Base-by-base conservation (phyloP, 2,329 filamentous ascomycete genomes). In the Sclerotiophoma versabilis region DNA sequence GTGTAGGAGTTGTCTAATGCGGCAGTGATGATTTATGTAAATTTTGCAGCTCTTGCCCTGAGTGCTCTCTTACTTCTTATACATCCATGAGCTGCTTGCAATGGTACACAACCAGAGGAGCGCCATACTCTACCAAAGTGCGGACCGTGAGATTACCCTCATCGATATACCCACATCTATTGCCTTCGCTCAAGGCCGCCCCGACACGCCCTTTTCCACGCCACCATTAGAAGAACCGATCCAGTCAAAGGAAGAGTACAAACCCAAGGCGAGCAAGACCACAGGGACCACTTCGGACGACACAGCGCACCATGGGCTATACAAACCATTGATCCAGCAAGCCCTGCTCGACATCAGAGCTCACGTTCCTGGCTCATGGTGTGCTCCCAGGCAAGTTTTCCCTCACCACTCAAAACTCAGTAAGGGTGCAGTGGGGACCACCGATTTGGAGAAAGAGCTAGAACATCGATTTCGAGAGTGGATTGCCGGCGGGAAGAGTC, bases 121-220 rank as follows among this genome's bases (percentile, higher is more conserved):
- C 47, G 20, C 64, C 9, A 79, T 88, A 19, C 70, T 89, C 33
- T 88, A 83, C 72, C 77, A 81, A 54, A 85, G 80, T 59, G 63
- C 72, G 2, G 75, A 78, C 4, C 67, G 75, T 42, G 79, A 81
- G 38, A 73, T 87, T 47, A 77, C 84, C 19, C 71, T 92, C 22
- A 72, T 92, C 45, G 90, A 93, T 65, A 83, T 92, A 38, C 89
- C 90, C 20, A 77, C 80, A 15, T 90, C 90, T 1, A 83, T 92
- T 32, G 86, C 89, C 60, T 79, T 84, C 55, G 85, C 84, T 15
- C 90, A 92, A 73, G 79, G 81, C 27, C 75, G 75, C 71, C 51
- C 65, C 65, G 58, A 80, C 78, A 52, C 75, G 72, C 64, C 78
- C 66, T 55, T 80, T 20, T 86, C 84, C 7, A 76, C 71, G 12